phyloP scores from a whole-genome alignment of 345 rosid species.

The Populus nigra region DNA sequence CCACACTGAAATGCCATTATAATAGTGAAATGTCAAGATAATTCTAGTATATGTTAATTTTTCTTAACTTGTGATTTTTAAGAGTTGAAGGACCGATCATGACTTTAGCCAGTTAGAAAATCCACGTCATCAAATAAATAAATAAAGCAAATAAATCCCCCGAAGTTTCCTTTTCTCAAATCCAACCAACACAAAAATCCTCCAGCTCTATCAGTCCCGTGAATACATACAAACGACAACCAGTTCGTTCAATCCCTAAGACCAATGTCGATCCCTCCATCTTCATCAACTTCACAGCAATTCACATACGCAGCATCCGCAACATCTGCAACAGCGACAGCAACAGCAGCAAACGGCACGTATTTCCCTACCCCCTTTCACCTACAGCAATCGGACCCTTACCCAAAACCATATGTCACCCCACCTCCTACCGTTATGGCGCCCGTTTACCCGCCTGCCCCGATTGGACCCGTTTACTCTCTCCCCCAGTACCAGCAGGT shows the following conservation, averaged over 20 bases:
- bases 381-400: conserved; percentile 36
- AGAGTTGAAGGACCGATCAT: too few relatives aligned
- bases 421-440: conserved; percentile 27
- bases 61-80: too few relatives aligned
- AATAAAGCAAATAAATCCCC: neutral
- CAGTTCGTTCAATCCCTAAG: neutral
- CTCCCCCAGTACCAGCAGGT: conserved; percentile 89
- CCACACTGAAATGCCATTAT: too few relatives aligned
- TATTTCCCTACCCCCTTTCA: conserved; percentile 50
- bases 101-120: too few relatives aligned
- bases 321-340: conserved; percentile 4
- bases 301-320: conserved; percentile 36
- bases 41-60: too few relatives aligned
- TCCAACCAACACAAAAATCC: neutral
- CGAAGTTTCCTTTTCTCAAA: neutral
- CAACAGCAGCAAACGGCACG: conserved; percentile 21
- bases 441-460: conserved; percentile 34
- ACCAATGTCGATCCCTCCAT: conserved; percentile 44
- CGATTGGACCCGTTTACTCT: conserved; percentile 57
- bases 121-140: too few relatives aligned
- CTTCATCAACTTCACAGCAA: conserved; percentile 41
- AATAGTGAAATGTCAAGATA: too few relatives aligned
- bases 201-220: neutral
- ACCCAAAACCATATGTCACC: conserved; percentile 33
- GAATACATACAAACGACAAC: neutral